A percentile compares a stretch with the other conserved stretches of the same genome.
phyloP scores from a whole-genome alignment of 768 basidiomycete genomes.

The Strobilomyces confusus region DNA sequence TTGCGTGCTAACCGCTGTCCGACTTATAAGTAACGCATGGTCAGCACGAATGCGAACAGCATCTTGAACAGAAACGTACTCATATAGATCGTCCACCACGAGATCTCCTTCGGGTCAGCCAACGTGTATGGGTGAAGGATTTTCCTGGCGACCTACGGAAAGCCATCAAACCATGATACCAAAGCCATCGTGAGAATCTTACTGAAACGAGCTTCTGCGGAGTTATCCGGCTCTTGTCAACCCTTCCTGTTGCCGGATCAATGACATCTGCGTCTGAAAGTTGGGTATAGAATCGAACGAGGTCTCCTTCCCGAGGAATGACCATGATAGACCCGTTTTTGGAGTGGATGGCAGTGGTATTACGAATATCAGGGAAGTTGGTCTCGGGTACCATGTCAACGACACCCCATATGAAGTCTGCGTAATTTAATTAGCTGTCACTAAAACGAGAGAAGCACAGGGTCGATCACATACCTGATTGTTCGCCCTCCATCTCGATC shows the following conservation, averaged over 20 bases:
- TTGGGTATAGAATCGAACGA: slow-evolving; percentile 69
- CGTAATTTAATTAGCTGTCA: slow-evolving; percentile 11
- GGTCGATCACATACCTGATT: slow-evolving; percentile 31
- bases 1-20: slow-evolving; percentile 70
- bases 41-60: neutral
- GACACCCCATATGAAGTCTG: slow-evolving; percentile 40
- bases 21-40: slow-evolving; percentile 36
- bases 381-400: slow-evolving; percentile 62
- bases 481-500: slow-evolving; percentile 45
- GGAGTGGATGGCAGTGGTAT: slow-evolving; percentile 60
- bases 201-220: slow-evolving; percentile 54
- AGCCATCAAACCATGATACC: neutral
- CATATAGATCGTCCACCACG: slow-evolving; percentile 74
- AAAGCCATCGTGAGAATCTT: neutral
- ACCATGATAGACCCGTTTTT: slow-evolving; percentile 65
- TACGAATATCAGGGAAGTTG: slow-evolving; percentile 73
- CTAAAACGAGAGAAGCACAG: neutral
- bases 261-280: slow-evolving; percentile 46
- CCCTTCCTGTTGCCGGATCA: slow-evolving; percentile 43
- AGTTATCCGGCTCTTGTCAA: slow-evolving; percentile 51
- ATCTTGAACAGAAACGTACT: slow-evolving; percentile 37
- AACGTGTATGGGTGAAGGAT: slow-evolving; percentile 56
- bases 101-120: slow-evolving; percentile 41
- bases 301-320: slow-evolving; percentile 68
- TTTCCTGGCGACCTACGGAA: slow-evolving; percentile 47